Evolutionary conservation across 768 basidiomycete species (phyloP).

Genomic region (Russula olivacea): DNA sequence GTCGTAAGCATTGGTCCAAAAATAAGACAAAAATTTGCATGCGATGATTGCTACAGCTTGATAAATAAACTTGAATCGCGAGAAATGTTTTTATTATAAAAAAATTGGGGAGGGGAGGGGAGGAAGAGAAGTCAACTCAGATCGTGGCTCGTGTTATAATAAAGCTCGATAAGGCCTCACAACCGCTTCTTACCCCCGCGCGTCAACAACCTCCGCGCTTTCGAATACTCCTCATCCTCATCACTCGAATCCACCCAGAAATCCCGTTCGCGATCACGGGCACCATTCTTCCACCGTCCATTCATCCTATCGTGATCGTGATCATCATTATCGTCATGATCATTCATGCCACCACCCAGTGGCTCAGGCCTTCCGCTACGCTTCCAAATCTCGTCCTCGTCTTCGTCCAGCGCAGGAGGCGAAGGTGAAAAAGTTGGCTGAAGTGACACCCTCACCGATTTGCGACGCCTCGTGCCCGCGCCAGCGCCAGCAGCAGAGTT

Average conservation of each 20-base stretch:
- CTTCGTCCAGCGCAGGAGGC: conserved; percentile 57
- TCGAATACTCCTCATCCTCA: conserved; percentile 60
- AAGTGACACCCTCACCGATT: conserved; percentile 75
- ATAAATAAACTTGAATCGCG: background rate
- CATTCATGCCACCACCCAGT: background rate
- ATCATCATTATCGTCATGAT: too few species aligned
- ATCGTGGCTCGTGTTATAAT: too few species aligned
- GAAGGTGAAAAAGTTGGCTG: conserved; percentile 70
- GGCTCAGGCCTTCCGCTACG: conserved; percentile 12
- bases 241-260: conserved; percentile 75
- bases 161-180: too few species aligned
- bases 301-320: conserved; percentile 28
- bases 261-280: conserved; percentile 30
- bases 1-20: too few species aligned
- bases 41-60: background rate
- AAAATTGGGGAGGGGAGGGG: too few species aligned
- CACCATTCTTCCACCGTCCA: conserved; percentile 15
- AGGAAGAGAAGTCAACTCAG: too few species aligned
- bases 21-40: background rate
- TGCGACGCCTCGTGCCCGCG: conserved; percentile 37
- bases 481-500: conserved; percentile 15
- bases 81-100: background rate
- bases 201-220: conserved; percentile 49
- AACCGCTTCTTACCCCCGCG: conserved; percentile 40
- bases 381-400: conserved; percentile 28